A percentile compares a stretch with the other conserved stretches of the same genome.
phyloP scores from a whole-genome alignment of 2,329 filamentous ascomycete species.

The Acrocalymma vagum region DNA sequence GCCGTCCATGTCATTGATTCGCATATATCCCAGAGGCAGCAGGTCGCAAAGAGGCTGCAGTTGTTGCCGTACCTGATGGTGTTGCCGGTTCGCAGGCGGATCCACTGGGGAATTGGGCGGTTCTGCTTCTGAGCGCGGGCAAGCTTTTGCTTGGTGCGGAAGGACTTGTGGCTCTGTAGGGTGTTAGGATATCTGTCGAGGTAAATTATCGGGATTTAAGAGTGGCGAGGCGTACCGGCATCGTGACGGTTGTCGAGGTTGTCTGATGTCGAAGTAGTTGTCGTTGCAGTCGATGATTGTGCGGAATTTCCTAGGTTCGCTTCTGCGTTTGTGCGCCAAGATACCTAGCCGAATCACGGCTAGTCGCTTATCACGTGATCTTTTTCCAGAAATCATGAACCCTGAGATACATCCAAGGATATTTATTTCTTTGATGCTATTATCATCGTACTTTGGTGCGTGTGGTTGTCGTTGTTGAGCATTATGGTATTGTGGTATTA shows the following conservation, averaged over 20 bases:
- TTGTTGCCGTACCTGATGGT: conserved; percentile 87
- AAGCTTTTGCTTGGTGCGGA: conserved; percentile 99
- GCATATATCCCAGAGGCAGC: conserved; percentile 1
- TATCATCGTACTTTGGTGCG: no score
- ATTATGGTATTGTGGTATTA: no score
- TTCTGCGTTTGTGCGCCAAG: conserved; percentile 19
- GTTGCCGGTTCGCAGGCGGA: conserved; percentile 97
- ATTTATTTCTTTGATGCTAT: no score
- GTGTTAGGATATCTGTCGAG: conserved; percentile 18
- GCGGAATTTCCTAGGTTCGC: conserved; percentile 9
- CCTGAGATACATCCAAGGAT: no score
- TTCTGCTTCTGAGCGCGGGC: conserved; percentile 99
- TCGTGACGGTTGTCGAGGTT: conserved; percentile 44
- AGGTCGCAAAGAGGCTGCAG: conserved; percentile 10
- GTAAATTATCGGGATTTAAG: not conserved
- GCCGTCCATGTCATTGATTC: conserved; percentile 4
- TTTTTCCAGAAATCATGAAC: no score
- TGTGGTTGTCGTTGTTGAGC: no score
- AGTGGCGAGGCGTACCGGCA: conserved; percentile 44
- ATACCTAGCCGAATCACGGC: no score
- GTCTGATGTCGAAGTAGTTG: conserved; percentile 44
- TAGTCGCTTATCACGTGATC: no score
- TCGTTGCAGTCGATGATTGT: conserved; percentile 34
- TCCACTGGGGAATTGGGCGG: conserved; percentile 99
- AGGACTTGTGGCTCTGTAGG: conserved; percentile 95